phyloP scores from a whole-genome alignment of 106 monocot species.

The Platanthera guangdongensis region DNA sequence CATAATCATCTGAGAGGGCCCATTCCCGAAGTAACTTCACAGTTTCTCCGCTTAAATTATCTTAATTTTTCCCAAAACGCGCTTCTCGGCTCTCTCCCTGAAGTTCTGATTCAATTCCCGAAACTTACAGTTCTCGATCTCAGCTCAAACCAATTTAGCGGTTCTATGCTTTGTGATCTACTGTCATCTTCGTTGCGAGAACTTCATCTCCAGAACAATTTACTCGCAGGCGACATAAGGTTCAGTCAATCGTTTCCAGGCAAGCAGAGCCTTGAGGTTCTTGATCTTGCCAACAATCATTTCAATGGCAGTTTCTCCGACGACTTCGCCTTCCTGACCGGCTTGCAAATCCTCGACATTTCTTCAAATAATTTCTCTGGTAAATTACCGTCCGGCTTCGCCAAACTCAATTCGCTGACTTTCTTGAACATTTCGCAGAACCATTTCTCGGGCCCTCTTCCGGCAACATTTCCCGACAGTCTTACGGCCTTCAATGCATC shows the following conservation, averaged over 20 bases:
- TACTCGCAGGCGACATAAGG: conserved; percentile 38
- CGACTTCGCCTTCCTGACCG: conserved; percentile 42
- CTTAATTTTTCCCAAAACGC: conserved; percentile 72
- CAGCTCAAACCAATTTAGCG: conserved; percentile 58
- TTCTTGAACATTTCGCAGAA: conserved; percentile 76
- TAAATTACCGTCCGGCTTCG: conserved; percentile 34
- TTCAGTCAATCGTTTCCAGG: conserved; percentile 28
- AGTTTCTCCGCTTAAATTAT: conserved; percentile 69
- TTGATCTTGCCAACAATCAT: conserved; percentile 62
- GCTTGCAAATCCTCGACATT: conserved; percentile 56
- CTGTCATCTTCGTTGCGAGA: conserved; percentile 58
- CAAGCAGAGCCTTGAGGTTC: conserved; percentile 44
- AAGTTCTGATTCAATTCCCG: conserved; percentile 45
- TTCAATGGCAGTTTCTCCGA: conserved; percentile 69
- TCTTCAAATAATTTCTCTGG: conserved; percentile 82
- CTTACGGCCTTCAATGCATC: conserved; percentile 69
- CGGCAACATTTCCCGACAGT: conserved; percentile 41
- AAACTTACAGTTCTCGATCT: conserved; percentile 71
- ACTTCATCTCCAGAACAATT: conserved; percentile 62
- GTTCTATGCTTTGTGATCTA: conserved; percentile 34
- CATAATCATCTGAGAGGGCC: conserved; percentile 62
- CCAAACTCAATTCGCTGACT: conserved; percentile 48
- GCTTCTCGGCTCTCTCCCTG: conserved; percentile 37
- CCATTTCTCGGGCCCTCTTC: conserved; percentile 64
- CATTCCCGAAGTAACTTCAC: conserved; percentile 57